Conservation (phyloP, 768 basidiomycete species). For the Boletus rubescentipes region DNA sequence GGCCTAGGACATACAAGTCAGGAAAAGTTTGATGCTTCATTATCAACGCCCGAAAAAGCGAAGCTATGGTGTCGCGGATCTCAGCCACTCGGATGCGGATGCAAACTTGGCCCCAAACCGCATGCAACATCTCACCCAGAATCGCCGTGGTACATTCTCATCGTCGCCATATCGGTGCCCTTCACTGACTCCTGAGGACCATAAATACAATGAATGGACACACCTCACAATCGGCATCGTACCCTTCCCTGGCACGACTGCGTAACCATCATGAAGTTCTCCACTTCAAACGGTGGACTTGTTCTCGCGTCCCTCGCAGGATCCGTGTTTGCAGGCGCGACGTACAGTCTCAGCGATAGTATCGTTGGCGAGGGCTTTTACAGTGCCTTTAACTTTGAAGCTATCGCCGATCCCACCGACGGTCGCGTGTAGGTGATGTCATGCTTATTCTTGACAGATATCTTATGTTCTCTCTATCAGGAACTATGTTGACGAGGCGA, state of each 20-base stretch:
- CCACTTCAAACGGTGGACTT: background rate
- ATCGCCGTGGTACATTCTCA: background rate
- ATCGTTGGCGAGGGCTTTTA: conserved; percentile 34
- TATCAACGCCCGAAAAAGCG: background rate
- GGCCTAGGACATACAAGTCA: background rate
- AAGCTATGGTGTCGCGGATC: background rate
- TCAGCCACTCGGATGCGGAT: background rate
- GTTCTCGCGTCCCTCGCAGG: conserved; percentile 12
- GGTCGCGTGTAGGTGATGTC: conserved; percentile 35
- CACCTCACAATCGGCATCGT: background rate
- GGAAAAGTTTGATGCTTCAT: background rate
- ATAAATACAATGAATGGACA: conserved; percentile 10
- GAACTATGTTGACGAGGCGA: conserved; percentile 34
- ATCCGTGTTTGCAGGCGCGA: conserved; percentile 19
- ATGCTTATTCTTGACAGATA: background rate
- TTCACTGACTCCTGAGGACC: background rate
- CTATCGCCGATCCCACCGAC: conserved; percentile 36
- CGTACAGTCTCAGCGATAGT: conserved; percentile 27
- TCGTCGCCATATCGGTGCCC: background rate
- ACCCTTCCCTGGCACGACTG: background rate
- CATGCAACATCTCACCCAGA: conserved; percentile 1
- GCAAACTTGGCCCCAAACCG: background rate
- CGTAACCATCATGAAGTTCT: conserved; percentile 17
- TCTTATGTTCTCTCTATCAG: conserved; percentile 12
- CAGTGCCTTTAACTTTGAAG: conserved; percentile 32